phyloP scores from a whole-genome alignment of 2,329 filamentous ascomycete genomes.

The Xylaria sp. region DNA sequence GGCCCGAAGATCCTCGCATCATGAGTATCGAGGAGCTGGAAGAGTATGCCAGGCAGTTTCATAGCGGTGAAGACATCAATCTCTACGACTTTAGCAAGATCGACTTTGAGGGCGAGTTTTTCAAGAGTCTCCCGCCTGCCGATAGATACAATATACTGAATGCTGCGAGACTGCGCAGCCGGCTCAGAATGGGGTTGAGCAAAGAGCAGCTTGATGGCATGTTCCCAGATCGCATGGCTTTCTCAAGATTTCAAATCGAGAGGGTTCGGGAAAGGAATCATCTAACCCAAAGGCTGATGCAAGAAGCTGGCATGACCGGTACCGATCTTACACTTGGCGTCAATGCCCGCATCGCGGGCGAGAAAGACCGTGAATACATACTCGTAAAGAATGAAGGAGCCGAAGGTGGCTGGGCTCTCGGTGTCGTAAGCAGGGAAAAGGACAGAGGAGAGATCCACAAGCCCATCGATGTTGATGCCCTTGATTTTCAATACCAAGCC shows the following conservation, averaged over 20 bases:
- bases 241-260: constrained; percentile 96
- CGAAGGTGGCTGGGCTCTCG: constrained; percentile 94
- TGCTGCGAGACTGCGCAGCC: constrained; percentile 86
- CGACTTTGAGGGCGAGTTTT: constrained; percentile 96
- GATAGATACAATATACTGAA: constrained; percentile 99
- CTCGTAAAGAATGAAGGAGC: constrained; percentile 94
- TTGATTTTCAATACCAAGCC: constrained; percentile 66
- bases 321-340: constrained; percentile 76
- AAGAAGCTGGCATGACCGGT: constrained; percentile 88
- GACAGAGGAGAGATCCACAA: constrained; percentile 82
- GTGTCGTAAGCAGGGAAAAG: constrained; percentile 88
- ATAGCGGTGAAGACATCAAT: constrained; percentile 89
- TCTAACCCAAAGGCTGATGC: constrained; percentile 93
- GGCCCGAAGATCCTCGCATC: constrained; percentile 90
- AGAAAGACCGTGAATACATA: constrained; percentile 93
- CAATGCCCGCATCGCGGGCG: constrained; percentile 78
- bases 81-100: constrained; percentile 98
- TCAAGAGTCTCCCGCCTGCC: constrained; percentile 85
- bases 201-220: constrained; percentile 96
- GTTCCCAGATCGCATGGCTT: constrained; percentile 98
- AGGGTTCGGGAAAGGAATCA: constrained; percentile 92
- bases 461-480: constrained; percentile 89
- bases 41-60: constrained; percentile 91
- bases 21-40: constrained; percentile 97
- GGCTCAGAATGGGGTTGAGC: constrained; percentile 93